phyloP scores from a whole-genome alignment of 305 asterid genomes.

The Fraxinus dipetala region DNA sequence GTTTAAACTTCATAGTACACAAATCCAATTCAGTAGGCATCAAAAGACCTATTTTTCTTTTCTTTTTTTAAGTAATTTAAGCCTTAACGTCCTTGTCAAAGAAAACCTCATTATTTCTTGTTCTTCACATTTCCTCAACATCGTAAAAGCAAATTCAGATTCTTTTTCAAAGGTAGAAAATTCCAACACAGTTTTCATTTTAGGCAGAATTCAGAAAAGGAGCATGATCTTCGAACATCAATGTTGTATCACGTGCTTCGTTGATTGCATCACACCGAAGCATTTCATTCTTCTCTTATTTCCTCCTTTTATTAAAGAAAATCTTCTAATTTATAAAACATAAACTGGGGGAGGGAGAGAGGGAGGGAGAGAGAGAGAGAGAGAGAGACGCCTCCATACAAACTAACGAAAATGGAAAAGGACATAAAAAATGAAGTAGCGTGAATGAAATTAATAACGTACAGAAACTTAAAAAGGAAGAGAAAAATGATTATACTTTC shows the following conservation, averaged over 20 bases:
- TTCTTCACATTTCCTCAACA: neutral
- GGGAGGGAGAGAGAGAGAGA: neutral
- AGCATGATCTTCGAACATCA: neutral
- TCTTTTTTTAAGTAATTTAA: neutral
- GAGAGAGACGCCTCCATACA: neutral
- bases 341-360: neutral
- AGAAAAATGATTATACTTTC: constrained; percentile 44
- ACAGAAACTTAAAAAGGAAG: neutral
- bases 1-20: constrained; percentile 4
- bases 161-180: neutral
- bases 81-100: neutral
- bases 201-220: neutral
- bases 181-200: neutral
- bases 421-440: constrained; percentile 34
- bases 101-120: neutral
- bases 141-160: neutral
- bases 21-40: constrained; percentile 4
- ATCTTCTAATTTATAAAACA: neutral
- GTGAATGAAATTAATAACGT: constrained; percentile 12
- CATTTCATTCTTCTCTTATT: constrained; percentile 3
- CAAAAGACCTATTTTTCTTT: constrained; percentile 4
- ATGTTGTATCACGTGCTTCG: neutral
- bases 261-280: neutral
- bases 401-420: neutral
- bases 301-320: constrained; percentile 20